A percentile compares a stretch with the other conserved stretches of the same genome.
Conservation (phyloP, 805 yeast genomes). For the Jamesozyma jinghongensis region DNA sequence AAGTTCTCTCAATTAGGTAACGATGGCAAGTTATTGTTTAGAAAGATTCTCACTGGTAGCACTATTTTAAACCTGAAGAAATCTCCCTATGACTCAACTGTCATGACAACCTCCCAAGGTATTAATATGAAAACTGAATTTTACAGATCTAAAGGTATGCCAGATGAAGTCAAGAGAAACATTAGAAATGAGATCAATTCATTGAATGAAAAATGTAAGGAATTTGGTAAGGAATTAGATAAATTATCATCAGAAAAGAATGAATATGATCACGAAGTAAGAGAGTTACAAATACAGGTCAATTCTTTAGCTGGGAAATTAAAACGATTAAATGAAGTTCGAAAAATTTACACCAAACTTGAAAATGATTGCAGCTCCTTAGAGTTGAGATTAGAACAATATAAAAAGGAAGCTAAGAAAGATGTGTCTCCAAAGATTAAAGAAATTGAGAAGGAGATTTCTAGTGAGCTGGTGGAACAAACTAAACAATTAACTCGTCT, state of each 20-base stretch:
- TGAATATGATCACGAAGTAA: slow-evolving; percentile 10
- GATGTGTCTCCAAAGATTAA: slow-evolving; percentile 36
- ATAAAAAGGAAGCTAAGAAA: slow-evolving; percentile 33
- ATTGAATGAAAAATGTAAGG: slow-evolving; percentile 6
- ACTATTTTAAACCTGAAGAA: slow-evolving; percentile 40
- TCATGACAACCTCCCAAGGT: neutral
- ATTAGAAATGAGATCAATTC: slow-evolving; percentile 12
- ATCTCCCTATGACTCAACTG: slow-evolving; percentile 52
- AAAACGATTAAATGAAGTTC: slow-evolving; percentile 12
- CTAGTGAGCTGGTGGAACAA: slow-evolving; percentile 15
- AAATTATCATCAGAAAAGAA: slow-evolving; percentile 8
- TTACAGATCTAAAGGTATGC: slow-evolving; percentile 19
- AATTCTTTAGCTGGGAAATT: slow-evolving; percentile 3
- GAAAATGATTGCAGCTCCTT: slow-evolving; percentile 23
- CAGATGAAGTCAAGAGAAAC: slow-evolving; percentile 17
- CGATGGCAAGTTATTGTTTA: slow-evolving; percentile 39
- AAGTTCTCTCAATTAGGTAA: slow-evolving; percentile 29
- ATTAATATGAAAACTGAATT: slow-evolving; percentile 36
- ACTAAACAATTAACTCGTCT: slow-evolving; percentile 17
- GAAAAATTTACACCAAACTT: slow-evolving; percentile 16
- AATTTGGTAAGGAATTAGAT: slow-evolving; percentile 9
- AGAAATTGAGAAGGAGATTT: slow-evolving; percentile 27
- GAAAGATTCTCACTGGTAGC: slow-evolving; percentile 53
- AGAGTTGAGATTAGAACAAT: slow-evolving; percentile 26
- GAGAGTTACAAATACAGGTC: slow-evolving; percentile 6